Base-by-base conservation (phyloP, 345 rosid species). In the Gynandropsis gynandra region DNA sequence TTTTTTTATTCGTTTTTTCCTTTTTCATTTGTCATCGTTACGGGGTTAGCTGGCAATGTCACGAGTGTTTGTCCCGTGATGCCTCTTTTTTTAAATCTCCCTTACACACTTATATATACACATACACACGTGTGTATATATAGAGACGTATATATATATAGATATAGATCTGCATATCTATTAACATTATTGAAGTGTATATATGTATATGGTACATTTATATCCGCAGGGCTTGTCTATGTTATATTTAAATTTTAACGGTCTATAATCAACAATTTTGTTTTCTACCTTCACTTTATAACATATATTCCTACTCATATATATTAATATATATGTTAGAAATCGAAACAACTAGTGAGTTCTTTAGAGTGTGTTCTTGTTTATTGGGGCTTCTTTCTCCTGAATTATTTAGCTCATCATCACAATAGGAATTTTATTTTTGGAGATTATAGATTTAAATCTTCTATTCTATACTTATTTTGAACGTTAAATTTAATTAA, bases 31-130 rank as follows among this genome's bases (percentile, higher is more conserved):
- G 72, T 61, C 67, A 54, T 67, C 63, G 35, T 67, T 58, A 61
- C 54, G 29, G 29, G 29, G 29, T 5, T 55, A 67, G 72, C 72
- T 67, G 72, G 72, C 72, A 67, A 39, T 61, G 72, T 67, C 72
- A 67, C 72, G 72, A 67, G 72, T 56, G 72, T 67, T 67, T 67
- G 72, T 67, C 72, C 50, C 56, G 67, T 61, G 67, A 67, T 61
- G 16, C 7, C 7, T 29, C 27, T 36, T 45, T 66, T 59, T 66
- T 61, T 59, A 66, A 59, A 59, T 66, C 59, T 66, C 61, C 59
- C 61, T 33, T 11, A 9, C 11, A 24, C 29, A 24, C 11, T 3
- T 36, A 10, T n/a, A 10, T n/a, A 36, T n/a, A 36, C n/a, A 36
- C n/a, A 36, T 20, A 47, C 58, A 46, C 55, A 52, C 45, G 8